phyloP scores from a whole-genome alignment of 1,139 yeast species.

The Pichia sp. region DNA sequence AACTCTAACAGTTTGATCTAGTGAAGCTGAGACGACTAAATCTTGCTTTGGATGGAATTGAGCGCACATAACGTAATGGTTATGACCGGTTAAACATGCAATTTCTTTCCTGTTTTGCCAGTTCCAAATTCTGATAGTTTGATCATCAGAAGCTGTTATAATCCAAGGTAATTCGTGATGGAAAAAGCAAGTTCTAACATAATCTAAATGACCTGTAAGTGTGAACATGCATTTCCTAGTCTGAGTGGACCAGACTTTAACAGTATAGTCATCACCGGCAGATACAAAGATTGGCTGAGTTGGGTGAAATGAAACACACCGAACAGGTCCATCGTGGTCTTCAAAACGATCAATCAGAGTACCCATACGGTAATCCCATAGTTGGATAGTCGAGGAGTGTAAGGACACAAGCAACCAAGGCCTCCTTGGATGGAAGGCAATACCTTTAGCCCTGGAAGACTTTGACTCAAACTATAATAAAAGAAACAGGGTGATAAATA shows the following conservation, averaged over 20 bases:
- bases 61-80: slow-evolving; percentile 97
- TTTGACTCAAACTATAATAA: slow-evolving; percentile 80
- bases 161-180: slow-evolving; percentile 98
- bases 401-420: slow-evolving; percentile 97
- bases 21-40: slow-evolving; percentile 86
- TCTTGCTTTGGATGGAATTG: slow-evolving; percentile 96
- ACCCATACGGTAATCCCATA: slow-evolving; percentile 99
- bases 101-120: slow-evolving; percentile 99
- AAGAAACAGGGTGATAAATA: slow-evolving; percentile 7
- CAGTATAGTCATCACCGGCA: slow-evolving; percentile 94
- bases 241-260: slow-evolving; percentile 93
- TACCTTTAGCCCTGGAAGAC: slow-evolving; percentile 97
- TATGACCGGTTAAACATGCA: slow-evolving; percentile 96
- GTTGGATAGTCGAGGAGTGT: slow-evolving; percentile 89
- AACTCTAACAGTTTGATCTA: slow-evolving; percentile 97
- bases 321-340: slow-evolving; percentile 97
- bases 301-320: slow-evolving; percentile 93
- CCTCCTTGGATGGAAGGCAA: slow-evolving; percentile 92
- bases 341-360: slow-evolving; percentile 93
- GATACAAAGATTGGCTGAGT: slow-evolving; percentile 96
- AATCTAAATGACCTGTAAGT: slow-evolving; percentile 88
- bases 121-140: slow-evolving; percentile 97
- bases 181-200: slow-evolving; percentile 88
- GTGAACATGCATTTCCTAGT: slow-evolving; percentile 90
- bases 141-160: slow-evolving; percentile 93